Percentiles rank a stretch among this genome's conserved stretches.
Conservation (phyloP, 495 filamentous ascomycete species). For the Neurospora sp. region DNA sequence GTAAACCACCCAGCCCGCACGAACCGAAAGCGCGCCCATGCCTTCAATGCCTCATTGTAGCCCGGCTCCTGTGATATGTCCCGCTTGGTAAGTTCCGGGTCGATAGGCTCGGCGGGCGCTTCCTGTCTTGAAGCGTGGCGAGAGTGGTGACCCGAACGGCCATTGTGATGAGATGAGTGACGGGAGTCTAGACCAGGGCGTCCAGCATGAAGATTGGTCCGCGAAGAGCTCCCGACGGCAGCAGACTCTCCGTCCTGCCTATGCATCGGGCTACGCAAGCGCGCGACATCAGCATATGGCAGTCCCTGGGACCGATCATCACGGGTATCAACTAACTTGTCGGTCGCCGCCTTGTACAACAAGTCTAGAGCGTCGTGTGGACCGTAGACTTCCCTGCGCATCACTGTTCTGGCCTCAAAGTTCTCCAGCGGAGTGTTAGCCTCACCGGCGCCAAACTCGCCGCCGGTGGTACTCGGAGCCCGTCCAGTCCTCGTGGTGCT, state of each 20-base stretch:
- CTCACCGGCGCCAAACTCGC: slow-evolving; percentile 30
- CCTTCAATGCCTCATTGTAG: slow-evolving; percentile 61
- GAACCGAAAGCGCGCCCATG: slow-evolving; percentile 85
- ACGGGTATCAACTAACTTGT: slow-evolving; percentile 34
- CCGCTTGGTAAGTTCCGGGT: slow-evolving; percentile 25
- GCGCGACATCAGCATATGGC: slow-evolving; percentile 8
- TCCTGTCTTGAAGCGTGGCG: slow-evolving; percentile 14
- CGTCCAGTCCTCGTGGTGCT: slow-evolving; percentile 14
- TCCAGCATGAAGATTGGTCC: slow-evolving; percentile 5
- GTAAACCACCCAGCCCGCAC: slow-evolving; percentile 96
- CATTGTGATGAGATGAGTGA: slow-evolving; percentile 11
- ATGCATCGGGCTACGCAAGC: slow-evolving; percentile 12
- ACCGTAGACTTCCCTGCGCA: slow-evolving; percentile 53
- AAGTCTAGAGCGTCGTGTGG: slow-evolving; percentile 62
- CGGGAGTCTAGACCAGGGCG: slow-evolving; percentile 12
- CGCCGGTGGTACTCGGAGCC: slow-evolving; percentile 24
- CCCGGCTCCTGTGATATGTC: slow-evolving; percentile 33
- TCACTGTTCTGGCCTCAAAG: slow-evolving; percentile 50
- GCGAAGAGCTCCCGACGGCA: slow-evolving; percentile 6
- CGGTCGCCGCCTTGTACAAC: slow-evolving; percentile 57
- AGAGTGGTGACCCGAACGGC: slow-evolving; percentile 6
- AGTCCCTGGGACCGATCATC: background rate
- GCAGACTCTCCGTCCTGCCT: slow-evolving; percentile 13
- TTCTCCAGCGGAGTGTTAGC: slow-evolving; percentile 43
- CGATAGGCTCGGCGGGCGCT: slow-evolving; percentile 18